Base-by-base conservation (phyloP, 2,329 filamentous ascomycete species). In the Lachnellula willkommii region DNA sequence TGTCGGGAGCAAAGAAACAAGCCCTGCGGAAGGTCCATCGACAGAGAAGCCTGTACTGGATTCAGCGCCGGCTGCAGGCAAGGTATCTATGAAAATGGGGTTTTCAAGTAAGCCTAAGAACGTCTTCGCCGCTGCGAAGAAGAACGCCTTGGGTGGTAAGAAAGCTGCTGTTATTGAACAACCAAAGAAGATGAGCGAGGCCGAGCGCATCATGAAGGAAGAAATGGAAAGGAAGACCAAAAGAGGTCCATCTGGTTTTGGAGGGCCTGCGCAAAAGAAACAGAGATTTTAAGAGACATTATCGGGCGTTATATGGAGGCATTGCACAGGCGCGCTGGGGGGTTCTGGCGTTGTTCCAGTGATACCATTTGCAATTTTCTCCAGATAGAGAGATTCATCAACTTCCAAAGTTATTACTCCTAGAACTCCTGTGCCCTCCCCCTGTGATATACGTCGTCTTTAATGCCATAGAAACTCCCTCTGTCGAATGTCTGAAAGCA, bases 191-290 rank as follows among this genome's bases (percentile, higher is more conserved):
- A 93, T 95, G 81, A 93, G 88, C 66, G 90, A 95, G 68, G 87
- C 86, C 3, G 90, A 93, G 72, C 81, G 87, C 52, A 95, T 94
- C 66, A 96, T 95, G 91, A 89, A 87, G 71, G 87, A 89, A 65
- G 88, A 92, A 68, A 79, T 90, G 72, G 87, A 90, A 64, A 78
- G 80, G 61, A 91, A 90, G 69, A 77, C 85, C 54, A 72, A 77
- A 36, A 75, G 82, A 48, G 79, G 77, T 9, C 68, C 68, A 4
- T 71, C 70, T 1, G 77, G 78, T 0, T 75, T 76, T 52, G 73
- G 72, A 17, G 77, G 76, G 47, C 72, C 75, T 1, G 72, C 72
- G 48, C 83, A 84, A 49, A 85, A 85, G 72, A 82, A 79, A 65
- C 79, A 75, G 56, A 76, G 74, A 60, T 59, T 74, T 60, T 68